phyloP scores from a whole-genome alignment of 1,284 basidiomycete species.

The Baeospora myosura region DNA sequence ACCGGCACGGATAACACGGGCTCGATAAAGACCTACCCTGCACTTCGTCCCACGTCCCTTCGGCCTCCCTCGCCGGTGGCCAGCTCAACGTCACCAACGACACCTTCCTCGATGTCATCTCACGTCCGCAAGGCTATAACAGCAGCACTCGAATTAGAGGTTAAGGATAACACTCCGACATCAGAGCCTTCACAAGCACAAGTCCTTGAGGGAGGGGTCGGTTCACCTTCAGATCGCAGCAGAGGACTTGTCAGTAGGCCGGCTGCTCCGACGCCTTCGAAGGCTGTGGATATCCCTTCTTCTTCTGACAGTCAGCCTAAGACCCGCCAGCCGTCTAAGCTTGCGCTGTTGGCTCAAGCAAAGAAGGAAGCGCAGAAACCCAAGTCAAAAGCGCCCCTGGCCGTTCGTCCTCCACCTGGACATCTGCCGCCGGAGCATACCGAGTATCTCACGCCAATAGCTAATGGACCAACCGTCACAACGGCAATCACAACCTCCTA shows the following conservation, averaged over 20 bases:
- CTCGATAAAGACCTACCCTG: slow-evolving; percentile 61
- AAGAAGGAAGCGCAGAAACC: slow-evolving; percentile 45
- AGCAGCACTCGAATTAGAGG: slow-evolving; percentile 42
- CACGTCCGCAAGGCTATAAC: slow-evolving; percentile 56
- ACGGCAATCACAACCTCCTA: slow-evolving; percentile 77
- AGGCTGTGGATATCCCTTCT: slow-evolving; percentile 1
- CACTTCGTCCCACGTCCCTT: slow-evolving; percentile 52
- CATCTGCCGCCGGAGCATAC: slow-evolving; percentile 40
- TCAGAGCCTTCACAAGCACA: slow-evolving; percentile 10
- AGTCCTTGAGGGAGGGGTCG: background rate
- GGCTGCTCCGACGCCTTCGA: slow-evolving; percentile 15
- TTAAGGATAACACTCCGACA: slow-evolving; percentile 22
- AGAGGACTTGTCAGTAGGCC: slow-evolving; percentile 11
- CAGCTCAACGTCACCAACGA: slow-evolving; percentile 24
- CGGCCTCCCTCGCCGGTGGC: slow-evolving; percentile 24
- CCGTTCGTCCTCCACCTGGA: slow-evolving; percentile 16
- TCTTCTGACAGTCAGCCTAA: slow-evolving; percentile 7
- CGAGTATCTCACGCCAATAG: slow-evolving; percentile 65
- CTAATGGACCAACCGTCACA: slow-evolving; percentile 67
- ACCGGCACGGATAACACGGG: slow-evolving; percentile 42
- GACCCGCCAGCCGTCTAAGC: slow-evolving; percentile 26
- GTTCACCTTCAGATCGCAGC: background rate
- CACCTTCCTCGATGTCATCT: slow-evolving; percentile 42
- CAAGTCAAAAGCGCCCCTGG: slow-evolving; percentile 18
- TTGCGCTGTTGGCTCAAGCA: slow-evolving; percentile 35